These are phyloP conservation scores for Sporothrix brunneoviolacea DNA, from an alignment of 2,329 filamentous ascomycete species.

Conservation along the genomic window DNA sequence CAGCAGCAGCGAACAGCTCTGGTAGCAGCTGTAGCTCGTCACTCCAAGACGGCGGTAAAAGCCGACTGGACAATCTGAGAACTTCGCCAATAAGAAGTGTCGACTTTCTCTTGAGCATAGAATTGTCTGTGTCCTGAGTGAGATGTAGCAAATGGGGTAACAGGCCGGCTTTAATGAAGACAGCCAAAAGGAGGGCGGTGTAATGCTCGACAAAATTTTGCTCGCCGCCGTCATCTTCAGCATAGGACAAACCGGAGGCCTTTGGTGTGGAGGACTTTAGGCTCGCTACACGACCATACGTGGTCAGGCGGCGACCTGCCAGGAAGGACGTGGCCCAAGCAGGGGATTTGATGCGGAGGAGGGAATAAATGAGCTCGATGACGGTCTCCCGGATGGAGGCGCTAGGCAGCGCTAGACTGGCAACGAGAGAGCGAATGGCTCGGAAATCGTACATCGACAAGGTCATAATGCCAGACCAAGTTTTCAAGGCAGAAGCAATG, in stretches of 20 bases:
- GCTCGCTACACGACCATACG: conserved; percentile 89
- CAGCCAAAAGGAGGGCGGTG: conserved; percentile 76
- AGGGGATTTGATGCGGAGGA: conserved; percentile 82
- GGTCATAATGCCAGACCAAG: conserved; percentile 86
- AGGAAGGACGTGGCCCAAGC: conserved; percentile 95
- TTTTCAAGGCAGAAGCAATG: conserved; percentile 84
- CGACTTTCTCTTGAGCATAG: conserved; percentile 74
- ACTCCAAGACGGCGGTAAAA: conserved; percentile 77
- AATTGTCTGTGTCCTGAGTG: conserved; percentile 61
- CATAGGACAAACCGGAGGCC: conserved; percentile 39
- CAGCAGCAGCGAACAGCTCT: conserved; percentile 71
- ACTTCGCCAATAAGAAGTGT: conserved; percentile 88
- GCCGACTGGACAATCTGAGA: conserved; percentile 77
- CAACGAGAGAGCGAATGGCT: conserved; percentile 70
- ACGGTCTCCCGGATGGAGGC: conserved; percentile 63
- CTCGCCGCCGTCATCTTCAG: conserved; percentile 62
- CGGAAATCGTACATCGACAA: conserved; percentile 84
- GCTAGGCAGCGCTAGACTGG: conserved; percentile 54
- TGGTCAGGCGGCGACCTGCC: conserved; percentile 85
- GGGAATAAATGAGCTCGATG: conserved; percentile 74
- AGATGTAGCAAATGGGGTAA: conserved; percentile 56
- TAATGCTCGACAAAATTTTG: conserved; percentile 92
- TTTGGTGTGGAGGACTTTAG: conserved; percentile 57
- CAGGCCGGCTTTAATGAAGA: conserved; percentile 76
- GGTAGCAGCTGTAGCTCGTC: conserved; percentile 81